Base-by-base conservation (phyloP, 1,284 basidiomycete species). In the Rhizoctonia solani region DNA sequence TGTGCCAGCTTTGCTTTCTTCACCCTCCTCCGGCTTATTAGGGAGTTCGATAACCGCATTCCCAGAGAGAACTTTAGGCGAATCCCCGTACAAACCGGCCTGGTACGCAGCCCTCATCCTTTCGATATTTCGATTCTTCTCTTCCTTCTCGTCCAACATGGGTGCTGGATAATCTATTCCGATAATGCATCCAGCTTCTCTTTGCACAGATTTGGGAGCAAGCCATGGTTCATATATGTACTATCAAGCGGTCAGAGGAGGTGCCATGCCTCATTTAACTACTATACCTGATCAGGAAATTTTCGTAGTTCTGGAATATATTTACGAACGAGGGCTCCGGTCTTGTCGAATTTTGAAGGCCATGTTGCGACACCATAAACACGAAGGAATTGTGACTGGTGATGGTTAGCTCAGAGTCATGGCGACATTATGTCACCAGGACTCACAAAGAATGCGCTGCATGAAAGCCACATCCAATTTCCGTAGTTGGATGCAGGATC, bases 391-490 rank as follows among this genome's bases (percentile, higher is more conserved):
- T 47, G 44, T 30, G 47, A 53, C 50, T 70, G 67, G 58, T 29
- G 44, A 65, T 34, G 53, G 41, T 34, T 56, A 69, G 53, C 41
- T 39, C 23, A 68, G 39, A 25, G 39, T 19, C 19, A 46, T 37
- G 29, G 50, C 54, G 13, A 39, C 6, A 58, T 19, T 19, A 41
- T 59, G n/a, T 25, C 25, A 71, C 66, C 71, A 73, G 66, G 72
- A 74, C 58, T 75, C 52, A 70, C 74, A 72, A 79, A 81, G 74
- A 79, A 81, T 1, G 80, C 80, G 0, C 77, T 78, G 53, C 80
- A 79, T 3, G 77, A 79, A 5, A 82, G 72, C 81, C 81, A 82
- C 80, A 81, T 81, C 77, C 81, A 82, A 69, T 82, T 82, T 8
- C 80, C 75, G 58, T 76, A 71, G 74, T 81, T 74, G 46, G 77